Conservation (phyloP, 2,329 filamentous ascomycete species). For the Stemphylium lycopersici region DNA sequence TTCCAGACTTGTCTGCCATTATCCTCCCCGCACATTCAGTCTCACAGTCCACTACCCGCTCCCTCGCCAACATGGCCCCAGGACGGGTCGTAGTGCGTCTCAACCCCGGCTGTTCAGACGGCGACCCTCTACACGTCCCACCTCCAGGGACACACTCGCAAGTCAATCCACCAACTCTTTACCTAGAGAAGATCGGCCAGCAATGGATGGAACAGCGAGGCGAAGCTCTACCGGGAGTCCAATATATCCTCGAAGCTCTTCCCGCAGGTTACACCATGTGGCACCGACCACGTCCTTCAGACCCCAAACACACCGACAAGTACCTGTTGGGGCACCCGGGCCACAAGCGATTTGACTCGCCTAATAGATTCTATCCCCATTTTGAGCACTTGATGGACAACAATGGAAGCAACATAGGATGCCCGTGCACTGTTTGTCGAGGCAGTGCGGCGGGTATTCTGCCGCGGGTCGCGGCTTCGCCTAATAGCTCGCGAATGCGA, state of each 20-base stretch:
- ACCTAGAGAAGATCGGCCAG: constrained; percentile 55
- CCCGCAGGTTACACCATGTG: constrained; percentile 62
- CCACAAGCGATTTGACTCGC: constrained; percentile 59
- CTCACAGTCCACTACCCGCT: background rate
- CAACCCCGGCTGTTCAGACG: constrained; percentile 38
- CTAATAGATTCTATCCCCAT: constrained; percentile 61
- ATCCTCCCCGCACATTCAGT: background rate
- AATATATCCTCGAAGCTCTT: constrained; percentile 59
- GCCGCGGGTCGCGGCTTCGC: constrained; percentile 12
- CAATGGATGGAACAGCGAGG: constrained; percentile 56
- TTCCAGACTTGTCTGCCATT: background rate
- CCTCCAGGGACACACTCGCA: constrained; percentile 31
- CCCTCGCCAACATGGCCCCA: constrained; percentile 3
- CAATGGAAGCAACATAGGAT: constrained; percentile 49
- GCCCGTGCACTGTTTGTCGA: constrained; percentile 58
- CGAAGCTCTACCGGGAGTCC: constrained; percentile 43
- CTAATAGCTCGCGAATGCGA: constrained; percentile 6
- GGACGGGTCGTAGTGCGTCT: constrained; percentile 32
- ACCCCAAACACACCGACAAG: constrained; percentile 55
- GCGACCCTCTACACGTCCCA: constrained; percentile 41
- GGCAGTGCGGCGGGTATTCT: constrained; percentile 26
- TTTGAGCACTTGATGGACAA: constrained; percentile 63
- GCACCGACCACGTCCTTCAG: constrained; percentile 54
- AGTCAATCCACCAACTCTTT: constrained; percentile 51
- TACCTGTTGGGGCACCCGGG: constrained; percentile 64